phyloP scores from a whole-genome alignment of 2,329 filamentous ascomycete genomes.

The Fusarium sp. region DNA sequence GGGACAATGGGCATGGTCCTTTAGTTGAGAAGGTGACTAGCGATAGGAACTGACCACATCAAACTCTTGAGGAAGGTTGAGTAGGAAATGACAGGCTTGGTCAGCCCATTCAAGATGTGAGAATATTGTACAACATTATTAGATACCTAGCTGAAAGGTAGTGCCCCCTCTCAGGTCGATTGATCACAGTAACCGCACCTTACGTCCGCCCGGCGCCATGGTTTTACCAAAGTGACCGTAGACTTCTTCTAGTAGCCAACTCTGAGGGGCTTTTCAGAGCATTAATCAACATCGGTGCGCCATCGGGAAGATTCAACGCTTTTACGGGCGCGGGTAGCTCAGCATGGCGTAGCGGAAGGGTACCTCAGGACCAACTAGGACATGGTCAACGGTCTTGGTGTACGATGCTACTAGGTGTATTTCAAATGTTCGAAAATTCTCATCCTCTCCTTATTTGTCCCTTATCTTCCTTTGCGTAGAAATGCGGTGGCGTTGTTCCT shows the following conservation, averaged over 20 bases:
- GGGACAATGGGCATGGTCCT: conserved; percentile 62
- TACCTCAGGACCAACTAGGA: not conserved
- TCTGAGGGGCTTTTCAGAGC: conserved; percentile 61
- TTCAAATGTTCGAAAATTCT: not conserved
- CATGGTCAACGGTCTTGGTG: not conserved
- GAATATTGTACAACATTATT: conserved; percentile 64
- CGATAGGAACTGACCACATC: conserved; percentile 58
- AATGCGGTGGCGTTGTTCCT: not conserved
- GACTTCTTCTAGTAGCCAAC: conserved; percentile 67
- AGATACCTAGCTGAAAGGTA: conserved; percentile 48
- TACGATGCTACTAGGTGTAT: not conserved
- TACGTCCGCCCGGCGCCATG: conserved; percentile 64
- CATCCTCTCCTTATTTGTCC: not conserved
- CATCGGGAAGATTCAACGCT: conserved; percentile 45
- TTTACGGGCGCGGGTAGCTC: not conserved
- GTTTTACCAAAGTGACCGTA: conserved; percentile 56
- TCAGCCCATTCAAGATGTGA: conserved; percentile 56
- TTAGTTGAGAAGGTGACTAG: not conserved
- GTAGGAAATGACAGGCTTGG: conserved; percentile 59
- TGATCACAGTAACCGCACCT: conserved; percentile 27
- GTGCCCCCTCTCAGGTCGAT: conserved; percentile 57
- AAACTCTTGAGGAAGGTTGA: conserved; percentile 65
- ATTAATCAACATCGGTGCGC: conserved; percentile 60
- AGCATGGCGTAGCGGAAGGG: not conserved
- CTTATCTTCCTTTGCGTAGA: not conserved